A percentile compares a stretch with the other conserved stretches of the same genome.
These are phyloP conservation scores for Alisma plantagoaquatica DNA, from an alignment of 106 monocot species.

Conservation along the genomic window DNA sequence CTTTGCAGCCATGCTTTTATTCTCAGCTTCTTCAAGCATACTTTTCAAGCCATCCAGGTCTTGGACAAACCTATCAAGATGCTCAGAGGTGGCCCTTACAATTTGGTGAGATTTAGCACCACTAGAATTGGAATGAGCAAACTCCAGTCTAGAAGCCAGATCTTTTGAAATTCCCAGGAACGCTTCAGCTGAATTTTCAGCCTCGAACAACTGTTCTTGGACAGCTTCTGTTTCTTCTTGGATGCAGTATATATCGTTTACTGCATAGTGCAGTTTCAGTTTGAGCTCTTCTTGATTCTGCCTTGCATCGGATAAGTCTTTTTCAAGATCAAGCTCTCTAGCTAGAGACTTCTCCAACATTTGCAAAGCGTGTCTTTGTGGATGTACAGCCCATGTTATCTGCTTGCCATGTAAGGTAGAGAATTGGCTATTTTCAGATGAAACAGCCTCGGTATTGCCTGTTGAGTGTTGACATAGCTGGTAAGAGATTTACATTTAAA, in stretches of 20 bases:
- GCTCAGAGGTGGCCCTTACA: slow-evolving; percentile 4
- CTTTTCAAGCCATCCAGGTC: slow-evolving; percentile 21
- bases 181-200: slow-evolving; percentile 62
- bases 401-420: slow-evolving; percentile 21
- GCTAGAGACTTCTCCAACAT: slow-evolving; percentile 88
- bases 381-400: slow-evolving; percentile 43
- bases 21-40: slow-evolving; percentile 20
- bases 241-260: slow-evolving; percentile 30
- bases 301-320: slow-evolving; percentile 47
- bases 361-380: slow-evolving; percentile 59
- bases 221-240: slow-evolving; percentile 49
- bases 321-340: slow-evolving; percentile 82
- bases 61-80: slow-evolving; percentile 1
- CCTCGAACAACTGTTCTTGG: slow-evolving; percentile 34
- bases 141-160: slow-evolving; percentile 32
- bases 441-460: slow-evolving; percentile 7
- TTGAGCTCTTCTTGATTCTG: slow-evolving; percentile 49
- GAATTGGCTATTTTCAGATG: slow-evolving; percentile 22
- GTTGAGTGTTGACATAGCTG: slow-evolving; percentile 26
- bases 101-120: slow-evolving; percentile 17
- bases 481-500: slow-evolving; percentile 32
- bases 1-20: slow-evolving; percentile 13
- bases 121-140: slow-evolving; percentile 24
- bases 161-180: slow-evolving; percentile 56
- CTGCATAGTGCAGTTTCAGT: slow-evolving; percentile 39